These are phyloP conservation scores for Macrophomina tecta DNA, from an alignment of 2,329 filamentous ascomycete genomes.

Conservation along the genomic window DNA sequence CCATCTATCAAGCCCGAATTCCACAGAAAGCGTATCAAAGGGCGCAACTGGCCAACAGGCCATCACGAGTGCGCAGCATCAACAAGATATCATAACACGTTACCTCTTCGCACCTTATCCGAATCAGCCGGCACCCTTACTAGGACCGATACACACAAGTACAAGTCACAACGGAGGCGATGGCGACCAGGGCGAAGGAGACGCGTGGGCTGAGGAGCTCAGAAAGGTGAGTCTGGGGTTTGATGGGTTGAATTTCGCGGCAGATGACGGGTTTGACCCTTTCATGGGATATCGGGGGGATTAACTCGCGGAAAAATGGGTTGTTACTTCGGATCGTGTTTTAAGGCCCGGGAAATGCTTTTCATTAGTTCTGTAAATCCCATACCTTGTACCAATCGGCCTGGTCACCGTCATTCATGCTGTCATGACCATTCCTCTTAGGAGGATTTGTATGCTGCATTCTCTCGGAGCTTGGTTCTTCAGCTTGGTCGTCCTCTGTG, in stretches of 20 bases:
- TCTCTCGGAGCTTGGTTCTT: too few species aligned
- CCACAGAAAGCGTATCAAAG: neutral
- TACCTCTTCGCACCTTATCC: conserved; percentile 35
- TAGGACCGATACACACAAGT: conserved; percentile 33
- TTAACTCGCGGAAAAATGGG: neutral
- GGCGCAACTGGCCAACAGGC: neutral
- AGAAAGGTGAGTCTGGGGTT: conserved; percentile 31
- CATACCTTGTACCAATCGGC: neutral
- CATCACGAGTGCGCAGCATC: neutral
- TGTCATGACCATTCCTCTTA: too few species aligned
- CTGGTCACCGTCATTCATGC: neutral
- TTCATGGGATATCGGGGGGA: conserved; percentile 34
- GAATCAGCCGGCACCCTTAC: conserved; percentile 34
- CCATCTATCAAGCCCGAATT: conserved; percentile 14
- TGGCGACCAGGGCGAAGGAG: conserved; percentile 18
- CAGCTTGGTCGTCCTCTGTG: too few species aligned
- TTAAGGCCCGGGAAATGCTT: neutral
- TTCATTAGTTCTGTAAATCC: neutral
- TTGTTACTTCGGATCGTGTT: neutral
- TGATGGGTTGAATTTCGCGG: conserved; percentile 34
- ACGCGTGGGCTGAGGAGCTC: conserved; percentile 29
- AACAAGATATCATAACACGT: conserved; percentile 19
- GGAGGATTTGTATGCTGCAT: too few species aligned
- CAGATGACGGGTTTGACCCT: conserved; percentile 35
- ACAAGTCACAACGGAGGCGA: conserved; percentile 21